Base-by-base conservation (phyloP, 1,284 basidiomycete genomes). In the Leccinum brunneo-olivaceum region DNA sequence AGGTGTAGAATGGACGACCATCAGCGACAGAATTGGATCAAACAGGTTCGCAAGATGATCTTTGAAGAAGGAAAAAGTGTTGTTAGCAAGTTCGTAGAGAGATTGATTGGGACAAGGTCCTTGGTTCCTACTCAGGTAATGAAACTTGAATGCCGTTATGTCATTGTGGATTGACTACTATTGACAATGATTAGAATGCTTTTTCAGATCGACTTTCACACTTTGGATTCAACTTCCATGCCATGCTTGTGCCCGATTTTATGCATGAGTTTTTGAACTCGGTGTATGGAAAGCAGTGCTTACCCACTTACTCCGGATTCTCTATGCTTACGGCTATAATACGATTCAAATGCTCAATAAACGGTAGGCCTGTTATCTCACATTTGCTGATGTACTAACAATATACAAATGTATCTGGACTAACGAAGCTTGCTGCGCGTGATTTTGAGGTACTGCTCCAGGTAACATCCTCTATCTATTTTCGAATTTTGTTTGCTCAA, bases 161-260 rank as follows among this genome's bases (percentile, higher is more conserved):
- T 21, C 21, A 4, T 21, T 21, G 21, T 21, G 7, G 21, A 21
- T 4, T 21, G 21, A 6, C 18, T 33, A 2, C 11, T 0, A 18
- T 5, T 19, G 1, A 32, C 16, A 18, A 3, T 15, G 11, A 4
- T 8, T 38, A 50, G 47, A 51, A 34, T 23, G 35, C 47, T 9
- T 49, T 49, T 12, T 15, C 15, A 29, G 32, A 3, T 23, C 19
- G 9, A 14, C 18, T 10, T 16, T 39, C 5, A 10, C 5, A 15
- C 6, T 14, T 27, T 8, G 10, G 20, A 8, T 40, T 58, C 38
- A 51, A 58, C 23, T 38, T 53, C n/a, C 57, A 47, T 15, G 1
- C n/a, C 0, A 45, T 60, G 25, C 45, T 63, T 21, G 53, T 59
- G 0, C 50, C 56, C 0, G 61, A 65, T 34, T 46, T 64, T 1